phyloP scores from a whole-genome alignment of 176 grass and related monocot species.

The Paspalum vaginatum region DNA sequence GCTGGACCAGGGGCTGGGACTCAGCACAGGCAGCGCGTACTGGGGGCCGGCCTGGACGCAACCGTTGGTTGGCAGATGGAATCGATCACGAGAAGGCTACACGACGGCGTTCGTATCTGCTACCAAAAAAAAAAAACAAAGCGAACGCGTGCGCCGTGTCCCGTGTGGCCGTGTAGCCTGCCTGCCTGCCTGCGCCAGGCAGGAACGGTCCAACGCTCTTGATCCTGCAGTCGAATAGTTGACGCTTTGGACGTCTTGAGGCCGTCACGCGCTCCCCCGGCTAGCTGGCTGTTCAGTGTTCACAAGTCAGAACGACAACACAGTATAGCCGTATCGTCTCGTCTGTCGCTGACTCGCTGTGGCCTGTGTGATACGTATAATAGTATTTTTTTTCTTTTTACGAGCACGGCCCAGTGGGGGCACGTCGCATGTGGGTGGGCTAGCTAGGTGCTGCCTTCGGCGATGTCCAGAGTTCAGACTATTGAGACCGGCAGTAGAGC shows the following conservation, averaged over 20 bases:
- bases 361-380: too few relatives aligned
- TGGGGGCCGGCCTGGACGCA: neutral
- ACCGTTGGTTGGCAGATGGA: neutral
- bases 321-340: neutral
- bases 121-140: too few relatives aligned
- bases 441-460: neutral
- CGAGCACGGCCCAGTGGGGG: neutral
- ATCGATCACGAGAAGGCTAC: neutral
- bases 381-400: neutral
- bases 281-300: neutral
- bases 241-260: neutral
- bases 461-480: neutral
- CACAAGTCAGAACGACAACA: neutral
- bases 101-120: neutral
- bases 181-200: neutral
- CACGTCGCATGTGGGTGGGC: neutral
- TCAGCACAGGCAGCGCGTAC: neutral
- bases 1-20: neutral
- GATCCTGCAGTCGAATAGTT: constrained; percentile 12
- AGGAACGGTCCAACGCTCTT: neutral
- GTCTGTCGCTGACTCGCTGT: too few relatives aligned
- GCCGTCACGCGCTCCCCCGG: neutral
- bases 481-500: neutral
- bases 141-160: too few relatives aligned
- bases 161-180: neutral